Evolutionary conservation across 1,139 yeast genomes (phyloP), one percentile per base, ranked within the genome.

Genomic region (Blastobotrys ciferrii): DNA sequence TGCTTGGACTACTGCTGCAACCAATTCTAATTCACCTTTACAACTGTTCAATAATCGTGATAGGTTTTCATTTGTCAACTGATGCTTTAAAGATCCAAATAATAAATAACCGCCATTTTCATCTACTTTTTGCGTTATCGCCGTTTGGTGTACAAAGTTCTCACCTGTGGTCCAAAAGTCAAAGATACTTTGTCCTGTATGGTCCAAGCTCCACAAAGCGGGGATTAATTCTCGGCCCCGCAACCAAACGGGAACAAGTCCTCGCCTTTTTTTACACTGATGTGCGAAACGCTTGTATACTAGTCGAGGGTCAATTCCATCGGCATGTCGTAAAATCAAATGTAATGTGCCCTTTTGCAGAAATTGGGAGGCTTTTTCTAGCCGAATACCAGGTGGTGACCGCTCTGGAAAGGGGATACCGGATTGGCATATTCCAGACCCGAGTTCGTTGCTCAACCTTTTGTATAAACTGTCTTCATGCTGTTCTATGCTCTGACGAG

Each of bases 101-200:
- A 43, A 38, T 37, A 23, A 49, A 14, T 40, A 47, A 17, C 23
- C 35, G 17, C 15, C 23, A 13, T 20, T 23, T 14, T 14, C 18
- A 13, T 12, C 28, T 23, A 14, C 18, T 12, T 32, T 39, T 28
- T n/a, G 23, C 28, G 13, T 31, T 13, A 28, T 35, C 14, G 32
- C 32, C 13, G 28, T 32, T n/a, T 6, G 40, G 13, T 11, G 36
- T 7, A 12, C 36, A 32, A 12, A 18, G 17, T 14, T 12, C 18
- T 41, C 46, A n/a, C 47, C 51, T 32, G 28, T 42, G 32, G 25
- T 38, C 50, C 43, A 50, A 36, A 20, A 47, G 42, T 45, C 46
- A 19, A 40, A 45, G 12, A 35, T 31, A 5, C 7, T 13, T 13
- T 32, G 35, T 2, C 15, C 18, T 20, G 25, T 32, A 39, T 50